A percentile compares a stretch with the other conserved stretches of the same genome.
Conservation (phyloP, 148 eudicot species). For the Rhododendron henanense region DNA sequence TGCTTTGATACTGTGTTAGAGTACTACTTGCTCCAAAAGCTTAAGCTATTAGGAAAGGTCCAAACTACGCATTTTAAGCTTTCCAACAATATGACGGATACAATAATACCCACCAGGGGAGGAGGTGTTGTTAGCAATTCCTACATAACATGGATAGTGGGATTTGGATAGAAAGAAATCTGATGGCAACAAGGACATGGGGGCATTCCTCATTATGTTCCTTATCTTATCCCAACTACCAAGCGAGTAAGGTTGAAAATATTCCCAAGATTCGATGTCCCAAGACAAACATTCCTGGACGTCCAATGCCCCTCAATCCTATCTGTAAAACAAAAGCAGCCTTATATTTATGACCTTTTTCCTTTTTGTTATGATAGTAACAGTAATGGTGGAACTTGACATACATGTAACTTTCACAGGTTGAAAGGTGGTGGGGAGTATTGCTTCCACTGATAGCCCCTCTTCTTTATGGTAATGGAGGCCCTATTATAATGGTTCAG, state of each 20-base stretch:
- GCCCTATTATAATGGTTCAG: conserved; percentile 95
- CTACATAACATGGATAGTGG: neutral
- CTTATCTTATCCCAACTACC: neutral
- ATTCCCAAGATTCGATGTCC: neutral
- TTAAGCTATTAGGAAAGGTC: neutral
- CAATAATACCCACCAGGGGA: neutral
- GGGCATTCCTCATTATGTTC: neutral
- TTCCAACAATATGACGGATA: neutral
- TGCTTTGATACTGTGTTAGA: neutral
- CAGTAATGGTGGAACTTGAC: neutral
- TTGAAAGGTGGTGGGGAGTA: conserved; percentile 81
- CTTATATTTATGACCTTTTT: neutral
- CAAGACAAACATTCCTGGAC: neutral
- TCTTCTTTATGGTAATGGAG: conserved; percentile 75
- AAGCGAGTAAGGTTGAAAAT: neutral
- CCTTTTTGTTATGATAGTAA: neutral
- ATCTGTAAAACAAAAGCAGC: neutral
- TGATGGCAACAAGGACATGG: neutral
- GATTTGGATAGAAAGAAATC: neutral
- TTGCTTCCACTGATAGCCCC: conserved; percentile 72
- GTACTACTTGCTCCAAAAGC: neutral
- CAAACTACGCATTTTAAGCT: neutral
- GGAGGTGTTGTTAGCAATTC: neutral
- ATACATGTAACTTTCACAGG: conserved; percentile 39
- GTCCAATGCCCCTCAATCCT: neutral